These are phyloP conservation scores for Xylaria castorea DNA, from an alignment of 495 filamentous ascomycete genomes.

Conservation along the genomic window DNA sequence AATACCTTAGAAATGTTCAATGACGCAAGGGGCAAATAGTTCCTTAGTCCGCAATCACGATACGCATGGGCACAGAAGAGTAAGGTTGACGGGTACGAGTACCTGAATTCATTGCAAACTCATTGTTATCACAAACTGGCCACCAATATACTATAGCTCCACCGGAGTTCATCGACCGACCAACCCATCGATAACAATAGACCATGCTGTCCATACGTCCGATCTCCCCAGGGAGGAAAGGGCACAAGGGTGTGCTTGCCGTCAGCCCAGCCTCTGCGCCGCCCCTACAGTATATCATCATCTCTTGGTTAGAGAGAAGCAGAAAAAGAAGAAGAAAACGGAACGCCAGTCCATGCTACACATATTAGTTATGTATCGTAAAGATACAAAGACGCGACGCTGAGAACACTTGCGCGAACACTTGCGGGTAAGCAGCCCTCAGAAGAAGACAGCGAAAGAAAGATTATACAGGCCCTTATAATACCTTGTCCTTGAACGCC, in stretches of 20 bases:
- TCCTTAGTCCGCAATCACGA: neutral
- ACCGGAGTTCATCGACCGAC: neutral
- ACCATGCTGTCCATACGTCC: neutral
- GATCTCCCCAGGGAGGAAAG: neutral
- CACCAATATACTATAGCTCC: neutral
- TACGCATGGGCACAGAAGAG: neutral
- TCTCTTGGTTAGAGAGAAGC: neutral
- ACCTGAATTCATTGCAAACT: neutral
- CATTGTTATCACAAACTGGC: slow-evolving; percentile 9
- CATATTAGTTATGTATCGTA: slow-evolving; percentile 22
- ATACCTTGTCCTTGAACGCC: slow-evolving; percentile 8
- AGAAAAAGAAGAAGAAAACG: neutral
- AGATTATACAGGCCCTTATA: slow-evolving; percentile 3
- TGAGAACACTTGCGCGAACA: neutral
- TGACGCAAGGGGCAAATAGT: neutral
- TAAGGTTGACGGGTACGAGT: neutral
- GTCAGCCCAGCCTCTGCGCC: neutral
- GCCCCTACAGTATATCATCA: neutral
- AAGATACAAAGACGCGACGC: slow-evolving; percentile 7
- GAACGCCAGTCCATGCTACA: slow-evolving; percentile 28
- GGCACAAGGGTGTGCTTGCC: neutral
- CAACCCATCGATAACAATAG: neutral
- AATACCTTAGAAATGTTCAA: neutral
- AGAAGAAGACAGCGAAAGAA: neutral
- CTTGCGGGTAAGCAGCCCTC: neutral